phyloP scores from a whole-genome alignment of 208 protist species.

The Acanthamoeba healyi region DNA sequence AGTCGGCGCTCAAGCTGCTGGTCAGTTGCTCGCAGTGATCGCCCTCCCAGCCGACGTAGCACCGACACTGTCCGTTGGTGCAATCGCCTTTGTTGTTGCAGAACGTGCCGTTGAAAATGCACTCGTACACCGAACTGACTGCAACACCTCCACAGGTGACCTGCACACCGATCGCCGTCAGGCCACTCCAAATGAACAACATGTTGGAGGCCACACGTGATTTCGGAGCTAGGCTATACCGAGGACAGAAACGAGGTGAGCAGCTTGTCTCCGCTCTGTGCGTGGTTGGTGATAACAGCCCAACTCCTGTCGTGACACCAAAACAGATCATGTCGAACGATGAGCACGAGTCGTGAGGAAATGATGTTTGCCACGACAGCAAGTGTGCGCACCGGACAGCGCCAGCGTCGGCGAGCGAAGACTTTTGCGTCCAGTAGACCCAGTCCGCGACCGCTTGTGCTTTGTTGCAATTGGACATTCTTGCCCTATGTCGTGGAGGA shows the following conservation, averaged over 20 bases:
- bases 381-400: not conserved
- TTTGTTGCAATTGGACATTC: not conserved
- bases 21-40: not conserved
- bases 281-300: not conserved
- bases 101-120: not conserved
- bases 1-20: not conserved
- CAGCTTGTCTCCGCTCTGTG: not conserved
- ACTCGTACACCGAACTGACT: not conserved
- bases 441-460: constrained; percentile 13
- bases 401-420: not conserved
- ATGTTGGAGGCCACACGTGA: no score
- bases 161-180: not conserved
- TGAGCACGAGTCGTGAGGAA: not conserved
- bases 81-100: constrained; percentile 5
- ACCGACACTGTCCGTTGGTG: not conserved
- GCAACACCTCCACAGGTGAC: not conserved
- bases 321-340: not conserved
- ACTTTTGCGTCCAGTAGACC: constrained; percentile 54
- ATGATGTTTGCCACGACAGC: not conserved
- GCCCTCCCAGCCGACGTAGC: not conserved
- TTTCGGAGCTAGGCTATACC: not conserved
- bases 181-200: not conserved
- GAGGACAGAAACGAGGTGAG: not conserved
- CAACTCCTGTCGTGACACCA: not conserved
- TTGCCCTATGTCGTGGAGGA: not conserved